Evolutionary conservation across 2,329 filamentous ascomycete genomes (phyloP).

Genomic region (Apiospora marii): DNA sequence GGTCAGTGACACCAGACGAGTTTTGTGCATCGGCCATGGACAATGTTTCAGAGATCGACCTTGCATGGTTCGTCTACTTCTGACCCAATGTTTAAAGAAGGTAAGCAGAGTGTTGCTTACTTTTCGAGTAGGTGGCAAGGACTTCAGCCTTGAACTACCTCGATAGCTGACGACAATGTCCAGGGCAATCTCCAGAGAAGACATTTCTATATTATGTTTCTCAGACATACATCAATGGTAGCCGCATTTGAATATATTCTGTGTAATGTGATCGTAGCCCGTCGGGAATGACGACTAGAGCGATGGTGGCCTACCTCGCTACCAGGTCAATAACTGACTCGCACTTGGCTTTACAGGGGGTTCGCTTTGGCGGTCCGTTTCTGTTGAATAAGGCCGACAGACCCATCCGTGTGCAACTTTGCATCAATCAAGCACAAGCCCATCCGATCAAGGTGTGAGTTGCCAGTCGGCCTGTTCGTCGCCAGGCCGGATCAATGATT

Average conservation of each 20-base stretch:
- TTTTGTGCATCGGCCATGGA: neutral
- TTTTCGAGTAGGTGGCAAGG: neutral
- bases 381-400: neutral
- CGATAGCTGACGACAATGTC: neutral
- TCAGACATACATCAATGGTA: neutral
- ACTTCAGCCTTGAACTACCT: neutral
- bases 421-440: neutral
- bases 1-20: neutral
- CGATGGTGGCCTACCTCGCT: neutral
- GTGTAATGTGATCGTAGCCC: conserved; percentile 1
- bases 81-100: neutral
- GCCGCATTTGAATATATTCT: neutral
- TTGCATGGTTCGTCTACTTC: conserved; percentile 20
- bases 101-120: neutral
- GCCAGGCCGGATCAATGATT: neutral
- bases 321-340: neutral
- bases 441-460: neutral
- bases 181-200: neutral
- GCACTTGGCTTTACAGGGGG: conserved; percentile 4
- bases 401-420: neutral
- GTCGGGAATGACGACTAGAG: neutral
- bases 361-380: conserved; percentile 18
- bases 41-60: conserved; percentile 1
- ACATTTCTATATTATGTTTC: neutral
- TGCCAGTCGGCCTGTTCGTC: neutral